A percentile compares a stretch with the other conserved stretches of the same genome.
Evolutionary conservation across 2,329 filamentous ascomycete genomes (phyloP).

Genomic region (Penicillium sp.): DNA sequence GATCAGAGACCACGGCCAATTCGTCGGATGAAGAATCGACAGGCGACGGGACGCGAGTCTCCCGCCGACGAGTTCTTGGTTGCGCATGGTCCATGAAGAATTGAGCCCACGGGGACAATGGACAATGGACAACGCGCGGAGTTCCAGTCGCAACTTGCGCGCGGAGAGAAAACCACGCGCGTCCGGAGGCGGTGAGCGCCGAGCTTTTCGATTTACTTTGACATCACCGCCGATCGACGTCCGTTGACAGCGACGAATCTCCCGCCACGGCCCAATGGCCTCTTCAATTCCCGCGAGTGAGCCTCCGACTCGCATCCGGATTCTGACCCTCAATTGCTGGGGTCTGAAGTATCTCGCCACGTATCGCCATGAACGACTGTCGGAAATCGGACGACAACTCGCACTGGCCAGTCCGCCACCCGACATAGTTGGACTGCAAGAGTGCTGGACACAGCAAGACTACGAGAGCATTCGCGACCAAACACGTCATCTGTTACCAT

Average conservation of each 20-base stretch:
- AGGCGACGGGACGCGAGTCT: constrained; percentile 27
- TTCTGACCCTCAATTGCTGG: constrained; percentile 95
- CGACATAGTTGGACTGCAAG: constrained; percentile 88
- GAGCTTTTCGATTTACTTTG: background rate
- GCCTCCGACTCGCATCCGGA: constrained; percentile 62
- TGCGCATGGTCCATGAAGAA: constrained; percentile 27
- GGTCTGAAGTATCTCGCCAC: constrained; percentile 84
- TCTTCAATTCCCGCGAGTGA: constrained; percentile 17
- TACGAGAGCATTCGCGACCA: constrained; percentile 73
- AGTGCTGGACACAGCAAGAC: constrained; percentile 88
- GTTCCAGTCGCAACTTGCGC: background rate
- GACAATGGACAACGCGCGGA: constrained; percentile 9
- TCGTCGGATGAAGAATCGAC: constrained; percentile 42
- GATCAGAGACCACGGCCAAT: constrained; percentile 36
- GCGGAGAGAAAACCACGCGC: constrained; percentile 12
- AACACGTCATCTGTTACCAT: constrained; percentile 71
- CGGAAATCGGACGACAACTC: constrained; percentile 79
- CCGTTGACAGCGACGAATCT: background rate
- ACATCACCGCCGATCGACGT: background rate
- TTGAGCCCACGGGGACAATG: background rate
- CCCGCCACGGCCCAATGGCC: constrained; percentile 14
- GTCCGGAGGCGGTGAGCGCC: constrained; percentile 1
- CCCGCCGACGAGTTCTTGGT: constrained; percentile 34
- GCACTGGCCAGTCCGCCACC: constrained; percentile 65
- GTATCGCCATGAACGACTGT: constrained; percentile 71